These are phyloP conservation scores for Rugonectria rugulosa DNA, from an alignment of 2,329 filamentous ascomycete species.

Conservation along the genomic window DNA sequence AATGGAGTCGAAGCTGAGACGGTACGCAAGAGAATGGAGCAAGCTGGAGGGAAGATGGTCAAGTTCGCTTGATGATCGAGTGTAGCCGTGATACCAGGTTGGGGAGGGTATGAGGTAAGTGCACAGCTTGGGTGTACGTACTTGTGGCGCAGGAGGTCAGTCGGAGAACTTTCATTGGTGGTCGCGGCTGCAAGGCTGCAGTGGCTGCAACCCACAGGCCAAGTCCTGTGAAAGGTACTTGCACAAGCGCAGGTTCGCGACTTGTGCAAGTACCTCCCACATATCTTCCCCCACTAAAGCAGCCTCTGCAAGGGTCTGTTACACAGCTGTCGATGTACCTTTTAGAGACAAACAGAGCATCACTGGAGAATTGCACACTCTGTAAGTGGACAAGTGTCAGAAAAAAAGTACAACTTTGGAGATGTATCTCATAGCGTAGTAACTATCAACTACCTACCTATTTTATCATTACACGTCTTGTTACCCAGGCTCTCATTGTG, in stretches of 20 bases:
- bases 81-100: background rate
- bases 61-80: conserved; percentile 5
- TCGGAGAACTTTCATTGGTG: background rate
- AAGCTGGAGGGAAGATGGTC: background rate
- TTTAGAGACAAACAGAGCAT: background rate
- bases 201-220: background rate
- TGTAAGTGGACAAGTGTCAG: no score
- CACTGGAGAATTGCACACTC: no score
- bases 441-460: no score
- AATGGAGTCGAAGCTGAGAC: background rate
- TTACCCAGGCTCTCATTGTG: no score
- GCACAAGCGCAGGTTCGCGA: background rate
- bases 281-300: background rate
- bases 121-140: conserved; percentile 9
- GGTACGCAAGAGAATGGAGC: background rate
- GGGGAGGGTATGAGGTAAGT: conserved; percentile 12
- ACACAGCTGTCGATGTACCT: background rate
- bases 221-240: background rate
- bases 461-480: no score
- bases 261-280: background rate
- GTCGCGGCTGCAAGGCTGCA: conserved; percentile 5
- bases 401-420: no score
- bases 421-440: no score
- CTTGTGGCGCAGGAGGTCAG: background rate
- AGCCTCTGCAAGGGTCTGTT: background rate